phyloP scores from a whole-genome alignment of 371 early-diverging fungal species.

The Lichtheimia ornata region DNA sequence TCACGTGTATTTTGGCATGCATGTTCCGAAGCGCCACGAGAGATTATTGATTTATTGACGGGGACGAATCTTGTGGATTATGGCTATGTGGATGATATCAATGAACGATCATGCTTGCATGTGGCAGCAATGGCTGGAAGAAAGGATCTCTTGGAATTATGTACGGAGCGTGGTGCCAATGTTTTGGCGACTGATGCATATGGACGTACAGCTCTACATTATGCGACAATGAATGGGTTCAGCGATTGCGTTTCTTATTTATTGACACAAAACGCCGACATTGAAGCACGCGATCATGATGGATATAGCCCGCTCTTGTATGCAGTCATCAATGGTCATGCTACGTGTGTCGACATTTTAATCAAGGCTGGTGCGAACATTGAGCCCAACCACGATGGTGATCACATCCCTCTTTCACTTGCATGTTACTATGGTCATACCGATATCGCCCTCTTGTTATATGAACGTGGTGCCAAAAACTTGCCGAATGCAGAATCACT shows the following conservation, averaged over 20 bases:
- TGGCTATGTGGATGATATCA: constrained; percentile 89
- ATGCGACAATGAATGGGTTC: constrained; percentile 90
- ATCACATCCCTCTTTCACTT: constrained; percentile 75
- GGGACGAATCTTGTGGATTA: constrained; percentile 66
- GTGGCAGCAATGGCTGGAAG: constrained; percentile 85
- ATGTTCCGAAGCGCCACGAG: constrained; percentile 66
- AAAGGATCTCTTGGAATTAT: constrained; percentile 57
- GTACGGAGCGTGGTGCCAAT: constrained; percentile 61
- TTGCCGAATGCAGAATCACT: constrained; percentile 74
- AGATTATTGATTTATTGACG: constrained; percentile 65
- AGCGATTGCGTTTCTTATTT: constrained; percentile 70
- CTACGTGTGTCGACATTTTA: constrained; percentile 71
- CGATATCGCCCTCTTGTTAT: constrained; percentile 80
- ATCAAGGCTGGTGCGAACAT: constrained; percentile 67
- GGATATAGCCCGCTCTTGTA: constrained; percentile 86
- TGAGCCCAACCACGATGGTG: constrained; percentile 61
- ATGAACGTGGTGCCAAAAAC: constrained; percentile 73
- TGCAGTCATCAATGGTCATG: constrained; percentile 82
- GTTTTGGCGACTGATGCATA: constrained; percentile 81
- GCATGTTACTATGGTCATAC: constrained; percentile 91
- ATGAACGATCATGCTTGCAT: constrained; percentile 86
- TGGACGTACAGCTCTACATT: constrained; percentile 88
- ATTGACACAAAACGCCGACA: constrained; percentile 57
- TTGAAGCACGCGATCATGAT: constrained; percentile 82
- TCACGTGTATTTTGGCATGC: constrained; percentile 85